These are phyloP conservation scores for Bryopsis sp. DNA, from an alignment of 139 green algal species.

Conservation along the genomic window DNA sequence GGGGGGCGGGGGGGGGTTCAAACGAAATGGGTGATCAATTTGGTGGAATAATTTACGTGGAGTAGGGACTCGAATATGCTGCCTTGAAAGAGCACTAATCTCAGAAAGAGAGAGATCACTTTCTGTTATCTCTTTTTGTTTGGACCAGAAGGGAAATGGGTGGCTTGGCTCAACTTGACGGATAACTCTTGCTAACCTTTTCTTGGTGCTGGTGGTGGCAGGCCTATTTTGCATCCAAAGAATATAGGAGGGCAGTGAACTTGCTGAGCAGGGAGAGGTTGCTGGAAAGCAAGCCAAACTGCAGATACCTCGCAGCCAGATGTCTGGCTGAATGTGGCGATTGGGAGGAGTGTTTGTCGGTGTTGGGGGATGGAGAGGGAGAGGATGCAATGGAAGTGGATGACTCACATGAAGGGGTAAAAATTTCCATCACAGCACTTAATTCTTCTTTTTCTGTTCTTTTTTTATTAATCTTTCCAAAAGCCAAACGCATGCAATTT, in stretches of 20 bases:
- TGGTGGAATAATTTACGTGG: not conserved
- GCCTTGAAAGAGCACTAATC: not conserved
- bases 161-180: not conserved
- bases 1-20: not conserved
- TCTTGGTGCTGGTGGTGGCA: conserved; percentile 24
- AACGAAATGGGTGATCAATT: not conserved
- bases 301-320: conserved; percentile 64
- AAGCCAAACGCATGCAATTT: not conserved
- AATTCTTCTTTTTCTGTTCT: conserved; percentile 8
- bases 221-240: conserved; percentile 57
- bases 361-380: conserved; percentile 61
- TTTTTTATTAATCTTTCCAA: not conserved
- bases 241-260: conserved; percentile 63
- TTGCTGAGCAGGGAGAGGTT: conserved; percentile 46
- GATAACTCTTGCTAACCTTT: not conserved
- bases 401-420: conserved; percentile 18
- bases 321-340: conserved; percentile 67
- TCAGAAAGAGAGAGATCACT: not conserved
- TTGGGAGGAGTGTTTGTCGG: conserved; percentile 80
- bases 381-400: conserved; percentile 21
- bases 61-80: not conserved
- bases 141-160: not conserved
- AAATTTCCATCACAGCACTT: conserved; percentile 2
- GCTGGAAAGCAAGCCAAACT: conserved; percentile 42
- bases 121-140: not conserved